These are phyloP conservation scores for Stentor roeselii DNA, from an alignment of 73 alveolate genomes.

Conservation along the genomic window DNA sequence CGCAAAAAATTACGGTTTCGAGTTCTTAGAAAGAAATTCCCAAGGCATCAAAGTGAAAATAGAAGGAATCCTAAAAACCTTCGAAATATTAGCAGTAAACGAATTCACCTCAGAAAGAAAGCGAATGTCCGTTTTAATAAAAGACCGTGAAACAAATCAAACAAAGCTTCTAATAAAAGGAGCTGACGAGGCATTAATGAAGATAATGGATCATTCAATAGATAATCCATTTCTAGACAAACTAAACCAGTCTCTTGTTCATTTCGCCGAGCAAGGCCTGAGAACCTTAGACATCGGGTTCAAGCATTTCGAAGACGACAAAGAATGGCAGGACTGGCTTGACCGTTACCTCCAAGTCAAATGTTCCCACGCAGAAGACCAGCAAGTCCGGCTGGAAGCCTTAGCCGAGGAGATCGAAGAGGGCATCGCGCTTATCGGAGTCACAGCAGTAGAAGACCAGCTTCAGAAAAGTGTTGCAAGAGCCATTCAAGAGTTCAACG, in stretches of 20 bases:
- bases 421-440: constrained; percentile 75
- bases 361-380: constrained; percentile 39
- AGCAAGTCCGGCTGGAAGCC: constrained; percentile 31
- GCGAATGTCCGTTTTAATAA: constrained; percentile 75
- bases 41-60: constrained; percentile 29
- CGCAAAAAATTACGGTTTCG: constrained; percentile 69
- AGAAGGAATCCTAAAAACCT: constrained; percentile 31
- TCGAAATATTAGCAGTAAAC: constrained; percentile 64
- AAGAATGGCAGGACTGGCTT: constrained; percentile 13
- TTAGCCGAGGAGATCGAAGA: constrained; percentile 67
- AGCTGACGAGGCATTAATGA: constrained; percentile 80
- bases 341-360: constrained; percentile 29
- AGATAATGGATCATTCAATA: neutral
- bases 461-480: constrained; percentile 92
- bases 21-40: constrained; percentile 29
- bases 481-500: constrained; percentile 79
- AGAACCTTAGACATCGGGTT: constrained; percentile 82
- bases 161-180: constrained; percentile 71
- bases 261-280: constrained; percentile 74
- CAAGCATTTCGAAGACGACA: constrained; percentile 64
- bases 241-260: neutral
- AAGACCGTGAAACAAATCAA: constrained; percentile 35
- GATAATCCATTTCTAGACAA: constrained; percentile 3
- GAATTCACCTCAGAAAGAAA: constrained; percentile 69
- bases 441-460: constrained; percentile 95